Percentiles rank a stretch among this genome's conserved stretches.
Conservation (phyloP, 2,329 filamentous ascomycete genomes). For the Fusarium mundagurra region DNA sequence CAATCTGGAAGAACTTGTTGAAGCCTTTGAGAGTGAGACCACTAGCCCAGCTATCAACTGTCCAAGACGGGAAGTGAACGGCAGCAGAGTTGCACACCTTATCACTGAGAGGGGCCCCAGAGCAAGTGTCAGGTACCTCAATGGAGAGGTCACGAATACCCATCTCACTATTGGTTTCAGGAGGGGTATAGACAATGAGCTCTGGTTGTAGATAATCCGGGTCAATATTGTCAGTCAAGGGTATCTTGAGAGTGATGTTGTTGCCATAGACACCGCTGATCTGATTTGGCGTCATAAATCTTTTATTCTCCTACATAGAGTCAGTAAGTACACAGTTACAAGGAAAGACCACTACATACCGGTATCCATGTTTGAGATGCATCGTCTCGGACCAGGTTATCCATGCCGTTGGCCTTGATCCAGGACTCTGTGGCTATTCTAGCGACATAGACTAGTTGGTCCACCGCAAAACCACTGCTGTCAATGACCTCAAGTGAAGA, state of each 20-base stretch:
- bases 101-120: neutral
- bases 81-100: slow-evolving; percentile 25
- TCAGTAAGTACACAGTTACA: neutral
- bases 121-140: slow-evolving; percentile 11
- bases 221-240: slow-evolving; percentile 33
- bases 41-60: slow-evolving; percentile 34
- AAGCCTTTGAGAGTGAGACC: slow-evolving; percentile 27
- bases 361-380: slow-evolving; percentile 30
- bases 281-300: slow-evolving; percentile 20
- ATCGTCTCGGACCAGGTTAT: slow-evolving; percentile 9
- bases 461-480: neutral
- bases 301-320: neutral
- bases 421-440: slow-evolving; percentile 21
- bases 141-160: slow-evolving; percentile 25
- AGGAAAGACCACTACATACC: neutral
- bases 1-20: slow-evolving; percentile 32
- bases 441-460: slow-evolving; percentile 28
- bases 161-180: slow-evolving; percentile 18
- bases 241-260: slow-evolving; percentile 23
- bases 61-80: slow-evolving; percentile 31
- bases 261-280: slow-evolving; percentile 22
- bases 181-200: slow-evolving; percentile 19
- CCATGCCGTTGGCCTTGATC: slow-evolving; percentile 32
- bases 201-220: slow-evolving; percentile 15
- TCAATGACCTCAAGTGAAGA: neutral